These are phyloP conservation scores for Discostella stelligeroides DNA, from an alignment of 108 stramenopile genomes.

Conservation along the genomic window DNA sequence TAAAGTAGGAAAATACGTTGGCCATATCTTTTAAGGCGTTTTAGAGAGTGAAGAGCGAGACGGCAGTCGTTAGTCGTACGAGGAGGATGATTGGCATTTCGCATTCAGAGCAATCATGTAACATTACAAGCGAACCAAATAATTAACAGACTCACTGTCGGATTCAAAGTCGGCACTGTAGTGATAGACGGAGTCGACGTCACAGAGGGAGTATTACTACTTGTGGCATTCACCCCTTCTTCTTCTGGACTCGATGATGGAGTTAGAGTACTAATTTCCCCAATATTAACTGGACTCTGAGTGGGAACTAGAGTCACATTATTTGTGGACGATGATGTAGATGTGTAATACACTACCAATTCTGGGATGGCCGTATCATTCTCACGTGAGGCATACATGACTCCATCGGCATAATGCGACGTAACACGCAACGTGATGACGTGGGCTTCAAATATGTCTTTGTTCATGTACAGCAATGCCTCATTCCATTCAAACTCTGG, in stretches of 20 bases:
- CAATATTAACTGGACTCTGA: too few species aligned
- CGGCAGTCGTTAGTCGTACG: too few species aligned
- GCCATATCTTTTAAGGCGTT: background rate
- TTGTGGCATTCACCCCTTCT: too few species aligned
- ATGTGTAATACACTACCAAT: constrained; percentile 12
- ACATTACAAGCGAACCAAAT: background rate
- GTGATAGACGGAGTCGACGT: background rate
- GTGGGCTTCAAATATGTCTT: too few species aligned
- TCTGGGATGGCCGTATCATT: constrained; percentile 1
- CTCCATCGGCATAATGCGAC: constrained; percentile 7
- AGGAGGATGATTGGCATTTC: too few species aligned
- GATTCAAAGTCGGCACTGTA: background rate
- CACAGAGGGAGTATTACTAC: background rate
- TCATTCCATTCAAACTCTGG: constrained; percentile 9
- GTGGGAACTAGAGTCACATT: background rate
- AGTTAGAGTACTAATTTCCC: background rate
- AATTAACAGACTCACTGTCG: constrained; percentile 10
- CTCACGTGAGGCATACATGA: constrained; percentile 6
- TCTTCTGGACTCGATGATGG: background rate
- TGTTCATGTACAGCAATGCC: background rate
- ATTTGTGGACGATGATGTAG: background rate
- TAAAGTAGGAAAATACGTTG: background rate
- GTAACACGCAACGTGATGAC: constrained; percentile 3
- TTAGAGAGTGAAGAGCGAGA: background rate
- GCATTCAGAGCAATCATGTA: too few species aligned